Evolutionary conservation across 2,329 filamentous ascomycete species (phyloP).

Genomic region (Leptographium procerum): DNA sequence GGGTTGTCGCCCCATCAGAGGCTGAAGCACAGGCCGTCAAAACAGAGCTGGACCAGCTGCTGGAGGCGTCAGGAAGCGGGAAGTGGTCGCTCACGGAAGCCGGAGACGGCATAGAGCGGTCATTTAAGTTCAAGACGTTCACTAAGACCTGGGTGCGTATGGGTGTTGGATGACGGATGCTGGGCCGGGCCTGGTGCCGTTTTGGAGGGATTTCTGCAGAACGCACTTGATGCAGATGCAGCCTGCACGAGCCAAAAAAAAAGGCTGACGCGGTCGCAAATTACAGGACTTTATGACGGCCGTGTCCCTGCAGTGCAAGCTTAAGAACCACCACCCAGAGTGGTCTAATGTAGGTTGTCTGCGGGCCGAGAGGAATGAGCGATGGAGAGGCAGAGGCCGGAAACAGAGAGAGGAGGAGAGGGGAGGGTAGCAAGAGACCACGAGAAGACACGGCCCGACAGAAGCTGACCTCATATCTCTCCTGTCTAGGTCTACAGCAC

Average conservation of each 20-base stretch:
- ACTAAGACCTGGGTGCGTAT: slow-evolving; percentile 50
- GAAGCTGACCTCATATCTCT: slow-evolving; percentile 10
- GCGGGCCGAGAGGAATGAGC: background rate
- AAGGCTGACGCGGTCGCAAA: background rate
- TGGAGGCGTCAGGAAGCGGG: slow-evolving; percentile 16
- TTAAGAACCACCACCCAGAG: slow-evolving; percentile 61
- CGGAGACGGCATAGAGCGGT: slow-evolving; percentile 46
- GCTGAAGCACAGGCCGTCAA: background rate
- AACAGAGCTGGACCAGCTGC: slow-evolving; percentile 20
- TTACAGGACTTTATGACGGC: slow-evolving; percentile 67
- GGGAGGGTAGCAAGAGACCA: background rate
- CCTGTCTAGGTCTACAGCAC: slow-evolving; percentile 58
- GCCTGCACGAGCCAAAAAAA: no score
- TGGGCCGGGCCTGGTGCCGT: no score
- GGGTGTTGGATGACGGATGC: no score
- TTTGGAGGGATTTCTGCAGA: no score
- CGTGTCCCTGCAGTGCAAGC: slow-evolving; percentile 55
- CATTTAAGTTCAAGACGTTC: slow-evolving; percentile 54
- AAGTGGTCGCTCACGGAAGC: slow-evolving; percentile 40
- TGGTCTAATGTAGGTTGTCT: slow-evolving; percentile 54
- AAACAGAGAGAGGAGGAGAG: background rate
- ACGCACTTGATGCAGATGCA: background rate
- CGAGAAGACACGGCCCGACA: background rate
- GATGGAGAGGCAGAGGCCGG: background rate
- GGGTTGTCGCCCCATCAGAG: slow-evolving; percentile 5